Evolutionary conservation across 1,284 basidiomycete species (phyloP), one percentile per base, ranked within the genome.

Genomic region (Austroboletus niveus): DNA sequence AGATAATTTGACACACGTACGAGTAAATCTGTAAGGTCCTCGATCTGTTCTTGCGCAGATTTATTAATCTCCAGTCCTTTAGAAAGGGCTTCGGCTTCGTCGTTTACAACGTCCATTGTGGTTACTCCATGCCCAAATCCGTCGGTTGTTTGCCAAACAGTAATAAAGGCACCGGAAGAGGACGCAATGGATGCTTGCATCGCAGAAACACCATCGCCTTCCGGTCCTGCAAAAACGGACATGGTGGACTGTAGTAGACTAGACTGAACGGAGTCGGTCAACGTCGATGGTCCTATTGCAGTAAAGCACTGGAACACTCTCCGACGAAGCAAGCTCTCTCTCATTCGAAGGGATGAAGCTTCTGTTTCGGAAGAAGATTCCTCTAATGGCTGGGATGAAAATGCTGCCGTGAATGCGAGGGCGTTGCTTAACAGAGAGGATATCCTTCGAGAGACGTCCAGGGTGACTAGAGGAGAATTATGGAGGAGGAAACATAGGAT

Each of bases 121-220:
- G 93, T 94, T 10, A 98, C 83, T 4, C 96, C 97, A 70, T 92
- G 96, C 0, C 89, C 94, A 68, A 94, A 96, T 0, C 93, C 92
- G 66, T 98, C 96, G 0, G 80, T 76, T 50, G 84, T 82, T 53
- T 89, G 82, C 96, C 97, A 98, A 8, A 99, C 79, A 12, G 80
- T 84, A 5, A 84, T 86, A 67, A 97, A 96, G 2, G 83, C 79
- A 5, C 94, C 94, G 0, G 92, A 80, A 34, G 91, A 93, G 1
- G 91, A 87, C 0, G 90, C 89, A 55, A 98, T 97, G 0, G 94
- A 92, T 0, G 95, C 94, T 69, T 98, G 96, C 7, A 97, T 82
- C 0, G 87, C 85, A 1, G 92, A 94, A 7, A 69, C 34, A 14
- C 77, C 69, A 62, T 88, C 87, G 0, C 82, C 84, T 51, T 91